Evolutionary conservation across 2,329 filamentous ascomycete species (phyloP).

Genomic region (Fusarium dimerum): DNA sequence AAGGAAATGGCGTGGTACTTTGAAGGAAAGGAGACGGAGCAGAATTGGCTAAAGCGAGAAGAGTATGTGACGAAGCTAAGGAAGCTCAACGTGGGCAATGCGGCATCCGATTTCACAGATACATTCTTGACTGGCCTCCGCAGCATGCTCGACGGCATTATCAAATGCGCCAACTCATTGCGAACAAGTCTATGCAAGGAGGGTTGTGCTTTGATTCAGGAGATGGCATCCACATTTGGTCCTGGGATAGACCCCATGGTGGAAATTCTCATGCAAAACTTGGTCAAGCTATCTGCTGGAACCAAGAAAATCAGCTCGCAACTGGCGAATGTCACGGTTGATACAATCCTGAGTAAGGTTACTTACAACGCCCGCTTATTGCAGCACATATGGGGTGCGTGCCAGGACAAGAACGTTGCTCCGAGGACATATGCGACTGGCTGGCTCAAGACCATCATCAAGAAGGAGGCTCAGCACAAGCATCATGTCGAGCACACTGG

Average conservation of each 20-base stretch:
- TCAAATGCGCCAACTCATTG: slow-evolving; percentile 81
- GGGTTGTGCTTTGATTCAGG: slow-evolving; percentile 80
- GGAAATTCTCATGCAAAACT: slow-evolving; percentile 83
- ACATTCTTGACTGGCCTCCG: slow-evolving; percentile 72
- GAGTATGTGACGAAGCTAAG: slow-evolving; percentile 77
- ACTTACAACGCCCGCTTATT: slow-evolving; percentile 80
- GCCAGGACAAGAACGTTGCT: slow-evolving; percentile 91
- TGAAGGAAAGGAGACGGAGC: slow-evolving; percentile 85
- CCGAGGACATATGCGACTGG: slow-evolving; percentile 75
- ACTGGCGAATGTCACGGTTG: slow-evolving; percentile 78
- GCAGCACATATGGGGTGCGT: slow-evolving; percentile 81
- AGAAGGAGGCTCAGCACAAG: slow-evolving; percentile 77
- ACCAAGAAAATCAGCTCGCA: slow-evolving; percentile 94
- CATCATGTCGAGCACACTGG: slow-evolving; percentile 81
- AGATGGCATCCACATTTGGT: slow-evolving; percentile 75
- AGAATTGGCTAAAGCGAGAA: slow-evolving; percentile 88
- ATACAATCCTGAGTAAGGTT: slow-evolving; percentile 75
- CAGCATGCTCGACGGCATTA: slow-evolving; percentile 77
- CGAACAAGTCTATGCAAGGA: slow-evolving; percentile 89
- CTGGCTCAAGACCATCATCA: slow-evolving; percentile 84
- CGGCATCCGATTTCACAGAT: slow-evolving; percentile 72
- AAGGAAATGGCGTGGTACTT: slow-evolving; percentile 79
- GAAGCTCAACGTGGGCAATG: slow-evolving; percentile 80
- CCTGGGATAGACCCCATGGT: slow-evolving; percentile 83
- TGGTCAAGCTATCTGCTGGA: slow-evolving; percentile 84